phyloP scores from a whole-genome alignment of 2,329 filamentous ascomycete species.

The Lanzia echinophila region DNA sequence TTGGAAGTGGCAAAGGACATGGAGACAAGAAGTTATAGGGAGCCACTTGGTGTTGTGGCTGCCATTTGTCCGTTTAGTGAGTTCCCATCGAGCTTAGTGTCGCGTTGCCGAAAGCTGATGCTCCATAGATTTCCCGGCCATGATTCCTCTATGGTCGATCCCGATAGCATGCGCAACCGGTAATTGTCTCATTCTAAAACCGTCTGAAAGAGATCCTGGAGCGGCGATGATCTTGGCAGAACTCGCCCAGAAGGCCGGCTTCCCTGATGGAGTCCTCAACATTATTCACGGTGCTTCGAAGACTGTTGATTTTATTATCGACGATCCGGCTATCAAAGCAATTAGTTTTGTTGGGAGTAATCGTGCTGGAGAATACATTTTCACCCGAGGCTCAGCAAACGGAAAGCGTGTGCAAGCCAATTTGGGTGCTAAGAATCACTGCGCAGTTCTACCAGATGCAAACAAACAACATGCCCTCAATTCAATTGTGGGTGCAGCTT shows the following conservation, averaged over 20 bases:
- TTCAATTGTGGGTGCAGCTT: conserved; percentile 75
- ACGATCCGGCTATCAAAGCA: conserved; percentile 79
- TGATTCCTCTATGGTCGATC: conserved; percentile 90
- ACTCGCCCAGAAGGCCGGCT: conserved; percentile 71
- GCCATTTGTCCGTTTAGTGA: conserved; percentile 83
- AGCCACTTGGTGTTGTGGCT: conserved; percentile 74
- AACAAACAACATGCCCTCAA: conserved; percentile 89
- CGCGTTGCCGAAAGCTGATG: not conserved
- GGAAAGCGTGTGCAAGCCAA: conserved; percentile 87
- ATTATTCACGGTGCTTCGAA: conserved; percentile 74
- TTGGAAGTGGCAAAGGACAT: conserved; percentile 84
- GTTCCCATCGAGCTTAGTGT: conserved; percentile 26
- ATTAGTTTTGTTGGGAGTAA: conserved; percentile 83
- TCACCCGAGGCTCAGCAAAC: conserved; percentile 68
- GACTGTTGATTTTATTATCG: conserved; percentile 80
- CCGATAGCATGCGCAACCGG: conserved; percentile 78
- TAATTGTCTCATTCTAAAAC: conserved; percentile 80
- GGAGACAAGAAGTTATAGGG: conserved; percentile 77
- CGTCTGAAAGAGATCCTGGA: conserved; percentile 77
- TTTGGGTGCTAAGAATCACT: conserved; percentile 83
- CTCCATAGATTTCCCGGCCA: conserved; percentile 72
- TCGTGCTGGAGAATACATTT: conserved; percentile 86
- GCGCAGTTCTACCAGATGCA: conserved; percentile 74
- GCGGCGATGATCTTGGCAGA: conserved; percentile 81
- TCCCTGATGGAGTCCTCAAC: conserved; percentile 76